phyloP scores from a whole-genome alignment of 176 grass and related monocot genomes.

The Eragrostis curvula region DNA sequence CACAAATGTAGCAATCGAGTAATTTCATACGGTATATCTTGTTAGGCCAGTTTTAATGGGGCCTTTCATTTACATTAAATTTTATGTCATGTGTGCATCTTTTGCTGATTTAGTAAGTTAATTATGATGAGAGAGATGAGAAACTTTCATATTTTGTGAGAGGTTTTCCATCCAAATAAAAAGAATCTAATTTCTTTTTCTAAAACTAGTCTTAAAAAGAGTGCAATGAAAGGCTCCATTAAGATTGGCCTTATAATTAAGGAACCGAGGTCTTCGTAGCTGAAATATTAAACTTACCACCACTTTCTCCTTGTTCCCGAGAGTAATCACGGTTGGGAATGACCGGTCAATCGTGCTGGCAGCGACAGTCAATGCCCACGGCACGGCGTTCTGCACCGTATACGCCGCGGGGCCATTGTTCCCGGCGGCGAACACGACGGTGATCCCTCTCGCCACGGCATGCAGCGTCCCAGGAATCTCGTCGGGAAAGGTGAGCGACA shows the following conservation, averaged over 20 bases:
- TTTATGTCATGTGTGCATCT: no score
- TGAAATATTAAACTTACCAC: slow-evolving; percentile 35
- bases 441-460: slow-evolving; percentile 54
- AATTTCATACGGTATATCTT: background rate
- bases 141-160: no score
- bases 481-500: background rate
- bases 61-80: no score
- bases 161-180: no score
- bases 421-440: slow-evolving; percentile 38
- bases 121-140: no score
- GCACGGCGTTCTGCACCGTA: slow-evolving; percentile 13
- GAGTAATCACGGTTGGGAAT: slow-evolving; percentile 46
- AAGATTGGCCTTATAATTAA: no score
- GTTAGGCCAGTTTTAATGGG: no score
- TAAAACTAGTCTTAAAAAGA: no score
- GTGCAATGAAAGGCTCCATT: no score
- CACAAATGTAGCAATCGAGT: background rate
- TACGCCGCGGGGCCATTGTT: slow-evolving; percentile 39
- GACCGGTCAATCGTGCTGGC: slow-evolving; percentile 62
- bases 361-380: slow-evolving; percentile 60
- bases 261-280: background rate
- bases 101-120: no score
- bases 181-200: no score
- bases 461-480: slow-evolving; percentile 49
- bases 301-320: slow-evolving; percentile 51